Evolutionary conservation across 306 rosid species (phyloP), one percentile per base, ranked within the genome.

Genomic region (Crataegus laevigata): DNA sequence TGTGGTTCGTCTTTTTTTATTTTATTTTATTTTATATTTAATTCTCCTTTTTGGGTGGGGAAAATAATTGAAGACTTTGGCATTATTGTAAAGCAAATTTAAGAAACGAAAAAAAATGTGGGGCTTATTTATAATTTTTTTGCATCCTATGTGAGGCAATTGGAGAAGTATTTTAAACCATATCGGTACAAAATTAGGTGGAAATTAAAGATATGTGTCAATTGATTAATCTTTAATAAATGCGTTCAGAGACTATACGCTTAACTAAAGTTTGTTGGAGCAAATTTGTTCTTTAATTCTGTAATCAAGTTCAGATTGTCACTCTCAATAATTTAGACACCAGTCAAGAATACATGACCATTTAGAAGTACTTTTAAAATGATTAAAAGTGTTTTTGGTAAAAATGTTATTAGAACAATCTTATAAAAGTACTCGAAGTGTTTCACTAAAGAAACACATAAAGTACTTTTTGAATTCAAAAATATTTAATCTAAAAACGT

Each of bases 381-480:
- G 2, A 36, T 1, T 7, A 3, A 36, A 36, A 36, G 0, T 36
- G 0, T 7, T 36, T 36, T 36, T 36, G 0, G 40, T 36, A 2
- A 36, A 36, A 36, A 36, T 36, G 0, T 36, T 36, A 7, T 36
- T 36, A 1, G 40, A 36, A 7, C 10, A 36, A 36, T 36, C 10
- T 2, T 36, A 36, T 36, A 36, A 36, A 36, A 36, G 40, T 36
- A 36, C 40, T 1, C 7, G 10, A 36, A 36, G 2, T 7, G 40
- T 9, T 36, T 34, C 40, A 36, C 2, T 7, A 36, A 7, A 36
- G 1, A 36, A 36, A 36, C 40, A 36, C 9, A 34, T 7, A 36
- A 36, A 36, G 0, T 36, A 0, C 0, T 36, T 36, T 7, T 36
- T 0, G 0, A 36, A 36, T 36, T 0, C 0, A 36, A 0, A 36